Evolutionary conservation across 2,329 filamentous ascomycete species (phyloP), one percentile per base, ranked within the genome.

Genomic region (Alternaria brassicicola): DNA sequence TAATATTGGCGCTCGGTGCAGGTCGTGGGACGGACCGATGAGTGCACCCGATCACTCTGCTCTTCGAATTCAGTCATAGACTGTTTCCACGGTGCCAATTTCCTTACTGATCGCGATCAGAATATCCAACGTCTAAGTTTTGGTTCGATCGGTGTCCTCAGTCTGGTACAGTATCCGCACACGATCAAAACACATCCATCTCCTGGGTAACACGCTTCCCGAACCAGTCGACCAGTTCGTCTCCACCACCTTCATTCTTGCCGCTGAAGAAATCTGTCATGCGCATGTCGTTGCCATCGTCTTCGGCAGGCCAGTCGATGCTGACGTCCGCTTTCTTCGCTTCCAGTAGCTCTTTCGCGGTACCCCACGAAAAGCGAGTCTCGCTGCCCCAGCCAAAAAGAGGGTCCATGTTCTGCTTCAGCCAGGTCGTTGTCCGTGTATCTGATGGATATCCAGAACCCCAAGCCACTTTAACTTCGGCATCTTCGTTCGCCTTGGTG

Each of bases 401-500:
- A 3, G 92, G 91, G 72, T 99, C 89, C 88, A 97, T 94, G 65
- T 94, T 95, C 36, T 81, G 81, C 78, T 88, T 91, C 73, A 99
- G 76, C 94, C 95, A 99, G 13, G 80, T 78, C 2, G 89, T 86
- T 68, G 93, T 96, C 62, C 90, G 86, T 19, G 84, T 88, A 78
- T 99, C 95, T 1, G 90, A 92, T 0, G 95, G 95, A 75, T 99
- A 99, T 0, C 95, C 95, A 1, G 92, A 96, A 0, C 95, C 95
- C 93, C 95, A 97, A 4, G 80, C 82, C 15, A 83, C 81, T 60
- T 42, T 74, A 61, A 61, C 65, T 63, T 59, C 73, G 71, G 46
- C 75, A 76, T 49, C 52, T 64, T 74, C 41, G 61, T 72, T 31
- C 65, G 76, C 71, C 55, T 70, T 70, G 12, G 67, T 62, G 9